These are phyloP conservation scores for Pyropia haitanensis DNA, from an alignment of 23 red algal species.

Conservation along the genomic window DNA sequence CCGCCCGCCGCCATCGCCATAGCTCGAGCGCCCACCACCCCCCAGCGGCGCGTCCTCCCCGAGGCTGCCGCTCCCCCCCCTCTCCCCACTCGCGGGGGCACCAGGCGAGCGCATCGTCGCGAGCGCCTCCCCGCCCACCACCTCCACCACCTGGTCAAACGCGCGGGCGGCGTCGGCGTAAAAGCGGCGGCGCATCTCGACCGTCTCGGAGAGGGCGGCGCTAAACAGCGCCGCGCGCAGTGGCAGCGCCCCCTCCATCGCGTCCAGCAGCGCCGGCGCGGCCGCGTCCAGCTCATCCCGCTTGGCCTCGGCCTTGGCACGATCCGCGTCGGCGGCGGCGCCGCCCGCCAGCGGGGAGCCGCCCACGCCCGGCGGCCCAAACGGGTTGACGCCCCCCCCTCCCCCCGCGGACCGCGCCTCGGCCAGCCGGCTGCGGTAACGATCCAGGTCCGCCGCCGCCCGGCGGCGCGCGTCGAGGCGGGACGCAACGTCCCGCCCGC, in stretches of 20 bases:
- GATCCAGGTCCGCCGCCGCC: constrained; percentile 28
- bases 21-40: too few relatives aligned
- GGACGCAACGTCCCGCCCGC: constrained; percentile 18
- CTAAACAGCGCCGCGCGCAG: constrained; percentile 29
- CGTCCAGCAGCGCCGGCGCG: constrained; percentile 20
- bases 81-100: too few relatives aligned
- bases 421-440: constrained; percentile 36
- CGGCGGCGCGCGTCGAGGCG: constrained; percentile 42
- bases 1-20: too few relatives aligned
- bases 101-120: constrained; percentile 14
- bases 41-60: too few relatives aligned
- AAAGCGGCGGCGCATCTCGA: constrained; percentile 64
- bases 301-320: constrained; percentile 46
- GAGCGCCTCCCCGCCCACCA: constrained; percentile 19
- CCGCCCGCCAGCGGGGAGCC: not conserved
- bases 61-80: too few relatives aligned
- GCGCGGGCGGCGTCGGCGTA: constrained; percentile 52
- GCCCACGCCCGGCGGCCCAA: too few relatives aligned
- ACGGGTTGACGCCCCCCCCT: not conserved
- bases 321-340: constrained; percentile 8
- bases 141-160: constrained; percentile 54
- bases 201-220: constrained; percentile 34
- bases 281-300: constrained; percentile 36
- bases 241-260: constrained; percentile 25
- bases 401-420: constrained; percentile 1